Base-by-base conservation (phyloP, 1,284 basidiomycete species). In the Trichosporon sp. region DNA sequence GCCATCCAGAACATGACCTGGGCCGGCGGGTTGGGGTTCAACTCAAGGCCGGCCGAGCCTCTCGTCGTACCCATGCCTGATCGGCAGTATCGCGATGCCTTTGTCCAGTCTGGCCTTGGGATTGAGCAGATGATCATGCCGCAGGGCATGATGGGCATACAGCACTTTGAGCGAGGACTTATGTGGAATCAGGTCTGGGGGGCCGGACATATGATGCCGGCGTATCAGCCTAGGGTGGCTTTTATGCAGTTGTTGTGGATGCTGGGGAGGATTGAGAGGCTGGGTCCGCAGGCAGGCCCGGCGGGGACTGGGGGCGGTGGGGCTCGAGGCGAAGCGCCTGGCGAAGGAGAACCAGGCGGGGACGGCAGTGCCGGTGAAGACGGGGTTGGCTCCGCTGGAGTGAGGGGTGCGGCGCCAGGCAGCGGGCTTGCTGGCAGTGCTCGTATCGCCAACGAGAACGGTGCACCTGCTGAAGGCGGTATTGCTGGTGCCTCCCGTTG, bases 1-100 rank as follows among this genome's bases (percentile, higher is more conserved):
- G 64, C 73, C 0, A 74, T 77, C 57, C 75, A 77, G 69, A 74
- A 74, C 63, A 69, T 75, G 69, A 76, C 74, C 10, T 76, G 73
- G 73, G 67, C 62, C 58, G 74, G 74, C 27, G 33, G 64, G 33
- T 57, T 72, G 19, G 71, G 71, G 11, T 70, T 72, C 66, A 66
- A 72, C 60, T 27, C 58, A 14, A 25, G 29, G 25, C 71, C 71
- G 3, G 59, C 19, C 62, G 36, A 59, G 54, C 56, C 60, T 52
- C 62, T 67, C 54, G 29, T 46, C 56, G 40, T 67, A n/a, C 27
- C 56, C n/a, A 4, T 52, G 25, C 58, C 33, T 1, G 66, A 67
- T 34, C n/a, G 31, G 1, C 21, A 40, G 54, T 58, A 52, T 25
- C 4, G 27, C 7, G 31, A 29, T 6, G 54, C 40, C 8, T 59